Conservation (phyloP, 257 asterid species). For the Striga asiatica region DNA sequence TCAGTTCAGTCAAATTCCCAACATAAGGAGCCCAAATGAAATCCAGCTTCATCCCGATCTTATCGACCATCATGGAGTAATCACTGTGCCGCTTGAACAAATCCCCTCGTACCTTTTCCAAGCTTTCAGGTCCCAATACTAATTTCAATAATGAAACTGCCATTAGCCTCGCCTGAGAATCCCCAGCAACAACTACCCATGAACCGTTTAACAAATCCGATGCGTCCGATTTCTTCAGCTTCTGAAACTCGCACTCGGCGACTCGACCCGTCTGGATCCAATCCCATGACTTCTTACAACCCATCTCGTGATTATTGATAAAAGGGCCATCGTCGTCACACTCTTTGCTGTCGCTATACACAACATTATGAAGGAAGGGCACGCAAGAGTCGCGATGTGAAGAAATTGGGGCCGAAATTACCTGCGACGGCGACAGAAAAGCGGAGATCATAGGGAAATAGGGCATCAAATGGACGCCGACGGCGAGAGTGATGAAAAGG, state of each 20-base stretch:
- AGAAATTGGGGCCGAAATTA: slow-evolving; percentile 20
- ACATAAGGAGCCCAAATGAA: slow-evolving; percentile 86
- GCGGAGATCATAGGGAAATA: slow-evolving; percentile 56
- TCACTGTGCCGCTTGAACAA: slow-evolving; percentile 93
- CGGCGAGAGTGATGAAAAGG: slow-evolving; percentile 90
- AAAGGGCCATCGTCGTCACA: slow-evolving; percentile 22
- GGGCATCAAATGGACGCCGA: slow-evolving; percentile 82
- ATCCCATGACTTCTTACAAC: slow-evolving; percentile 45
- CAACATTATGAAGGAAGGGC: slow-evolving; percentile 42
- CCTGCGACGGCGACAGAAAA: slow-evolving; percentile 32
- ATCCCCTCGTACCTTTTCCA: slow-evolving; percentile 46
- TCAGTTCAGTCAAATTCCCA: slow-evolving; percentile 50
- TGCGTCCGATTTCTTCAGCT: slow-evolving; percentile 47
- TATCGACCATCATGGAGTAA: slow-evolving; percentile 48
- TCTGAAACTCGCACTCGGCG: slow-evolving; percentile 64
- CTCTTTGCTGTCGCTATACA: slow-evolving; percentile 19
- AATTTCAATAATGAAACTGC: slow-evolving; percentile 71
- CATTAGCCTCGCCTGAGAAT: slow-evolving; percentile 77
- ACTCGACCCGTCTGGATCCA: slow-evolving; percentile 44
- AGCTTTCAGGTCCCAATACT: slow-evolving; percentile 47
- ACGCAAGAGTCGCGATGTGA: slow-evolving; percentile 53
- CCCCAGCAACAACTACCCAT: slow-evolving; percentile 90
- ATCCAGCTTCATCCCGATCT: slow-evolving; percentile 78
- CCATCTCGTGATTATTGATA: slow-evolving; percentile 9
- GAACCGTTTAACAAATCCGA: slow-evolving; percentile 86